Conservation (phyloP, 2,329 filamentous ascomycete genomes). For the Penicillium aurantiogriseum region DNA sequence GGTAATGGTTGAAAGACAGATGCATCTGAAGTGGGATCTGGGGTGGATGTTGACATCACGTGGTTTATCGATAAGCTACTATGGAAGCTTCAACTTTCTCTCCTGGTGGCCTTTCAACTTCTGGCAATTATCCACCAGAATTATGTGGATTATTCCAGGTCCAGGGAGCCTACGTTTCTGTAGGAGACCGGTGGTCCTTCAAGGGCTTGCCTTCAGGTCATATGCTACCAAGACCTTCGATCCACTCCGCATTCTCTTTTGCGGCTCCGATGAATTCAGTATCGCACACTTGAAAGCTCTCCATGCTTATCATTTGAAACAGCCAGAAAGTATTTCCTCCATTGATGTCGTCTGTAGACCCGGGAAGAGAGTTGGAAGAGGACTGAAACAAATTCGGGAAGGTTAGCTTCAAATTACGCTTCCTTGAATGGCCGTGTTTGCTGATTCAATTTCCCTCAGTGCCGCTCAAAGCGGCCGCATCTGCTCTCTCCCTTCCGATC, state of each 20-base stretch:
- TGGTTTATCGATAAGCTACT: slow-evolving; percentile 30
- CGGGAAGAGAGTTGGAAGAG: slow-evolving; percentile 73
- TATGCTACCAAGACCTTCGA: slow-evolving; percentile 38
- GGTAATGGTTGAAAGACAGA: slow-evolving; percentile 6
- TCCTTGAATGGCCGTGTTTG: background rate
- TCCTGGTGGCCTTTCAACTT: background rate
- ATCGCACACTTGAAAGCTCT: slow-evolving; percentile 72
- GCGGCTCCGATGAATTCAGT: slow-evolving; percentile 90
- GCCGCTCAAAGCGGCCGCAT: slow-evolving; percentile 67
- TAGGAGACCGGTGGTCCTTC: slow-evolving; percentile 14
- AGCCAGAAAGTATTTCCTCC: slow-evolving; percentile 61
- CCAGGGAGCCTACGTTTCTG: slow-evolving; percentile 25
- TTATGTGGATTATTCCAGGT: slow-evolving; percentile 29
- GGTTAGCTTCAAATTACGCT: slow-evolving; percentile 51
- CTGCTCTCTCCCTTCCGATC: slow-evolving; percentile 62
- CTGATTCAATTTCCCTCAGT: slow-evolving; percentile 50
- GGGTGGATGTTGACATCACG: slow-evolving; percentile 37
- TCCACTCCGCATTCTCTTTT: slow-evolving; percentile 84
- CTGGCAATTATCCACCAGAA: background rate
- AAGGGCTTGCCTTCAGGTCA: slow-evolving; percentile 19
- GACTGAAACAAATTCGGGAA: slow-evolving; percentile 65
- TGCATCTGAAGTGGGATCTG: slow-evolving; percentile 17
- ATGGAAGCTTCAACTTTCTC: slow-evolving; percentile 10
- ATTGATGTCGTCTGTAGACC: slow-evolving; percentile 85
- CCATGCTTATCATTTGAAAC: slow-evolving; percentile 55